These are phyloP conservation scores for Metarhizium rileyi DNA, from an alignment of 2,329 filamentous ascomycete genomes.

Conservation along the genomic window DNA sequence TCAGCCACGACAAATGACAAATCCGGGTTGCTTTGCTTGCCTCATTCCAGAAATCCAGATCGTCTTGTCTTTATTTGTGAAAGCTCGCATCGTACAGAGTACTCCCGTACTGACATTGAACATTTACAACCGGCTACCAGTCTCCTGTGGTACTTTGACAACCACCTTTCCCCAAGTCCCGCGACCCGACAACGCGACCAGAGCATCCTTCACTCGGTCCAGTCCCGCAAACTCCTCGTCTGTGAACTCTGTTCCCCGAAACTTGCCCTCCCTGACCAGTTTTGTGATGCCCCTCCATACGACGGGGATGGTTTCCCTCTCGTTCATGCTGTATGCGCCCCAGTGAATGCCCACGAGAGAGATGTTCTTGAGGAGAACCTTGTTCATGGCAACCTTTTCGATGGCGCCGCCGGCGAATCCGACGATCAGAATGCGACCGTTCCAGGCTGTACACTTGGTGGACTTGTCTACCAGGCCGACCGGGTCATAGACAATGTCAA, in stretches of 20 bases:
- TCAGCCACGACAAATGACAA: too few relatives aligned
- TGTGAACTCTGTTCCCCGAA: conserved; percentile 71
- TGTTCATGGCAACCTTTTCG: conserved; percentile 87
- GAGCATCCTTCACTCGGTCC: conserved; percentile 65
- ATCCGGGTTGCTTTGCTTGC: too few relatives aligned
- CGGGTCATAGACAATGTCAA: conserved; percentile 92
- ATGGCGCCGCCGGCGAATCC: conserved; percentile 71
- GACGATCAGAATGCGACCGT: conserved; percentile 76
- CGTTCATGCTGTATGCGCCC: conserved; percentile 70
- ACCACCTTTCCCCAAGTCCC: conserved; percentile 97
- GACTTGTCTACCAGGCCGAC: conserved; percentile 82
- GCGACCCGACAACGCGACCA: conserved; percentile 67
- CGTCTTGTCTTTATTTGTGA: too few relatives aligned
- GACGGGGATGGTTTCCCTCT: conserved; percentile 56
- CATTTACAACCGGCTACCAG: conserved; percentile 44
- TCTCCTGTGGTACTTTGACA: conserved; percentile 67
- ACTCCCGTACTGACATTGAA: too few relatives aligned
- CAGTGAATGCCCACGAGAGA: conserved; percentile 83
- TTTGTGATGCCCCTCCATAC: conserved; percentile 81
- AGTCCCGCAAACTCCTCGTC: conserved; percentile 77
- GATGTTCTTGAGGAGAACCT: conserved; percentile 89
- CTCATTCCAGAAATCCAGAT: too few relatives aligned
- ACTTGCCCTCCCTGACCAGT: conserved; percentile 68
- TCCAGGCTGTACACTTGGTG: conserved; percentile 90
- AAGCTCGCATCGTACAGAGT: too few relatives aligned